phyloP scores from a whole-genome alignment of 352 stramenopile species.

The Phytophthora citrophthora region DNA sequence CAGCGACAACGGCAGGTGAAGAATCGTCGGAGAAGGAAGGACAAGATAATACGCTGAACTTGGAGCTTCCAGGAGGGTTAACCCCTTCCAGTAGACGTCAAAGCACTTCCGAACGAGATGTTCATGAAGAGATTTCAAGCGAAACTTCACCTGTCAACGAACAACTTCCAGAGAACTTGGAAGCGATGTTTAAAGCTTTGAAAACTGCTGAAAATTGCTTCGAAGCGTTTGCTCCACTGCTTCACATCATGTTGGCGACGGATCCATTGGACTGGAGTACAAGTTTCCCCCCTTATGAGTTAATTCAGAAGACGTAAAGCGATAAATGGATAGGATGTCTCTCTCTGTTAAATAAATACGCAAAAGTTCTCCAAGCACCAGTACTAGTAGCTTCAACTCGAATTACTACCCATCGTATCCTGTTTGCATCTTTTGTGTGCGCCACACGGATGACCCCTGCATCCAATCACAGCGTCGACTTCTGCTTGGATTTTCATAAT shows the following conservation, averaged over 20 bases:
- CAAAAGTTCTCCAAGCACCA: too few relatives aligned
- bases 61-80: neutral
- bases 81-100: neutral
- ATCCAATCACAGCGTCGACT: constrained; percentile 34
- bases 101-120: constrained; percentile 7
- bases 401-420: too few relatives aligned
- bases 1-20: constrained; percentile 17
- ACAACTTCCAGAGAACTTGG: constrained; percentile 11
- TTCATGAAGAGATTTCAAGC: neutral
- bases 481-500: too few relatives aligned
- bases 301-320: neutral
- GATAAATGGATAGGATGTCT: neutral
- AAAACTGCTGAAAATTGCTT: constrained; percentile 39
- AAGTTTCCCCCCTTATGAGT: constrained; percentile 8
- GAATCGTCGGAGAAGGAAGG: constrained; percentile 4
- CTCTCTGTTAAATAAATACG: neutral
- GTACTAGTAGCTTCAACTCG: too few relatives aligned
- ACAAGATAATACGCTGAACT: neutral
- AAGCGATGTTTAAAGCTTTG: constrained; percentile 34
- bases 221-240: constrained; percentile 44
- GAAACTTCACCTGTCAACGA: neutral
- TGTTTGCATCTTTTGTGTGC: constrained; percentile 8
- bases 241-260: constrained; percentile 41
- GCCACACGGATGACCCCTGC: constrained; percentile 9
- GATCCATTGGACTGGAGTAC: constrained; percentile 36